These are phyloP conservation scores for Coemansia sp. DNA, from an alignment of 371 early-diverging fungal genomes.

Conservation along the genomic window DNA sequence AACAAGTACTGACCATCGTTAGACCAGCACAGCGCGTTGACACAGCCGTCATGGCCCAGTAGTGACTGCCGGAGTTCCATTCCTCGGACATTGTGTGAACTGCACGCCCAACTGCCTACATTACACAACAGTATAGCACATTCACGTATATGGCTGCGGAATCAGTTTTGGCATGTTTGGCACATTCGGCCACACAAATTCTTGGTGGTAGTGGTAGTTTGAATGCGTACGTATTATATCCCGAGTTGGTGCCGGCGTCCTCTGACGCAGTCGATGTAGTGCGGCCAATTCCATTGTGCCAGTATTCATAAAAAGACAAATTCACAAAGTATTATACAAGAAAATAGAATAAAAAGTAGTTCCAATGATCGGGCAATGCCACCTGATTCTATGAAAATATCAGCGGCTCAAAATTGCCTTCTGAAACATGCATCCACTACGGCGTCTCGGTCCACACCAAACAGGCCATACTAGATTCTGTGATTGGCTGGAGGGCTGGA, in stretches of 20 bases:
- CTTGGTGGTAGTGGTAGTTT: background rate
- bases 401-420: background rate
- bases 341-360: background rate
- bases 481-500: no score
- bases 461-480: no score
- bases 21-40: conserved; percentile 75
- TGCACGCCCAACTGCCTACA: conserved; percentile 33
- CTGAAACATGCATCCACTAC: no score
- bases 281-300: conserved; percentile 7
- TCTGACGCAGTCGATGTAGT: conserved; percentile 16
- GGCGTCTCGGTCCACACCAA: no score
- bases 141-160: background rate
- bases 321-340: background rate
- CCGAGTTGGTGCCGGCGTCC: background rate
- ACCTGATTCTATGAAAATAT: background rate
- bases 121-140: background rate
- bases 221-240: conserved; percentile 11
- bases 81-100: conserved; percentile 10
- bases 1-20: conserved; percentile 58
- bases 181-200: background rate
- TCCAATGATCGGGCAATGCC: background rate
- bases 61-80: conserved; percentile 52
- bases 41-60: conserved; percentile 72
- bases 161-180: background rate
- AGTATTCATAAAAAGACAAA: background rate